Conservation (phyloP, 2,329 filamentous ascomycete genomes). For the Claviceps sp. region DNA sequence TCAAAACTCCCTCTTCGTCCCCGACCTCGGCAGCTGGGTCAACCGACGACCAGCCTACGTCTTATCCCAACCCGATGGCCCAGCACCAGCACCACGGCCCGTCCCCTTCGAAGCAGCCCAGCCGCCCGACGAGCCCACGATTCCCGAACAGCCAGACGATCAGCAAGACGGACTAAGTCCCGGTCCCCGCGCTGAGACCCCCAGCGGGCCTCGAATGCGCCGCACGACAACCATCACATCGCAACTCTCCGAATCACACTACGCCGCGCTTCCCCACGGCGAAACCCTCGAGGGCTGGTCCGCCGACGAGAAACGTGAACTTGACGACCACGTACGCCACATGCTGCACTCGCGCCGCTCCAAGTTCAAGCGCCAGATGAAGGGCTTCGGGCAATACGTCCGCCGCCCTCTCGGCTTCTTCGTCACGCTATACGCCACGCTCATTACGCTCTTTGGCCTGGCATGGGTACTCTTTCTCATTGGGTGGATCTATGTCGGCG, state of each 20-base stretch:
- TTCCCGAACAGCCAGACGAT: neutral
- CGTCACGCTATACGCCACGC: constrained; percentile 68
- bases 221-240: constrained; percentile 51
- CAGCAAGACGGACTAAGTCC: constrained; percentile 3
- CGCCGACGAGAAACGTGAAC: constrained; percentile 56
- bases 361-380: constrained; percentile 66
- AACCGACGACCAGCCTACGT: constrained; percentile 72
- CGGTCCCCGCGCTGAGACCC: constrained; percentile 9
- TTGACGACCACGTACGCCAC: constrained; percentile 79
- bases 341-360: constrained; percentile 73
- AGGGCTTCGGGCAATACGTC: constrained; percentile 70
- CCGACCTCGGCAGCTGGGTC: constrained; percentile 60
- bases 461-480: constrained; percentile 89
- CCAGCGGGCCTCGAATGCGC: constrained; percentile 15
- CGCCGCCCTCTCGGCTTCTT: constrained; percentile 65
- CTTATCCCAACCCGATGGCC: constrained; percentile 34
- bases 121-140: constrained; percentile 9
- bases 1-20: constrained; percentile 79
- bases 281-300: constrained; percentile 61
- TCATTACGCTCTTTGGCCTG: constrained; percentile 74
- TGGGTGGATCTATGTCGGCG: constrained; percentile 75
- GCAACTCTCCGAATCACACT: constrained; percentile 54
- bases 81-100: neutral
- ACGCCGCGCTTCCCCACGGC: constrained; percentile 68
- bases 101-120: neutral